Evolutionary conservation across 768 basidiomycete species (phyloP).

Genomic region (Chalciporus chontae): DNA sequence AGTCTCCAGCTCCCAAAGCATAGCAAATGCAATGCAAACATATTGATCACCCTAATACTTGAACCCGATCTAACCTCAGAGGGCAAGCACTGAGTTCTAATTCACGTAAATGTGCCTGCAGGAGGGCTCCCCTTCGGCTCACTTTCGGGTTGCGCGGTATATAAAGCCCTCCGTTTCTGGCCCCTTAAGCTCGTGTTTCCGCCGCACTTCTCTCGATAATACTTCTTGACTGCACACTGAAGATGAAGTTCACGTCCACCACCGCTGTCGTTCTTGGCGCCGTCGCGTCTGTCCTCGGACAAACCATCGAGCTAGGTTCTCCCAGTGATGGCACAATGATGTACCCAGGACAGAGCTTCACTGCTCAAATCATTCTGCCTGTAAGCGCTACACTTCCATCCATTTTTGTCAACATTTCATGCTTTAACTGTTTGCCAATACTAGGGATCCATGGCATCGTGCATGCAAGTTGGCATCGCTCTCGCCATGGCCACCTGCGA

Average conservation of each 20-base stretch:
- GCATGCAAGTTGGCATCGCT: slow-evolving; percentile 31
- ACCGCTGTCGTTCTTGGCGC: slow-evolving; percentile 5
- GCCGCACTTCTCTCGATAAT: no score
- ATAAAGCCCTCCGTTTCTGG: neutral
- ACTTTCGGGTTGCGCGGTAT: neutral
- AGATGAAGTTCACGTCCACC: slow-evolving; percentile 18
- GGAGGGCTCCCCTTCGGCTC: no score
- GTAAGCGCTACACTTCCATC: slow-evolving; percentile 9
- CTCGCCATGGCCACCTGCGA: slow-evolving; percentile 21
- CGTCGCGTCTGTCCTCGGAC: slow-evolving; percentile 15
- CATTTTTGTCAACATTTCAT: no score
- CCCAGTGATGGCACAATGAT: slow-evolving; percentile 21
- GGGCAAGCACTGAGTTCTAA: no score
- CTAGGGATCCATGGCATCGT: slow-evolving; percentile 16
- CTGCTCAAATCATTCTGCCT: slow-evolving; percentile 18
- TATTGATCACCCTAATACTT: no score
- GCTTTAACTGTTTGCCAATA: no score
- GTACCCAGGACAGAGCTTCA: slow-evolving; percentile 15
- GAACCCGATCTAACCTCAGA: no score
- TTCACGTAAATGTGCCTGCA: no score
- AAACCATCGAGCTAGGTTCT: slow-evolving; percentile 26
- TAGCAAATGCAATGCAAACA: no score
- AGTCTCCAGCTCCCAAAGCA: no score
- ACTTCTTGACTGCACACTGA: neutral
- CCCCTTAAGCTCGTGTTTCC: no score